phyloP scores from a whole-genome alignment of 306 rosid genomes.

The Prinsepia uniflora region DNA sequence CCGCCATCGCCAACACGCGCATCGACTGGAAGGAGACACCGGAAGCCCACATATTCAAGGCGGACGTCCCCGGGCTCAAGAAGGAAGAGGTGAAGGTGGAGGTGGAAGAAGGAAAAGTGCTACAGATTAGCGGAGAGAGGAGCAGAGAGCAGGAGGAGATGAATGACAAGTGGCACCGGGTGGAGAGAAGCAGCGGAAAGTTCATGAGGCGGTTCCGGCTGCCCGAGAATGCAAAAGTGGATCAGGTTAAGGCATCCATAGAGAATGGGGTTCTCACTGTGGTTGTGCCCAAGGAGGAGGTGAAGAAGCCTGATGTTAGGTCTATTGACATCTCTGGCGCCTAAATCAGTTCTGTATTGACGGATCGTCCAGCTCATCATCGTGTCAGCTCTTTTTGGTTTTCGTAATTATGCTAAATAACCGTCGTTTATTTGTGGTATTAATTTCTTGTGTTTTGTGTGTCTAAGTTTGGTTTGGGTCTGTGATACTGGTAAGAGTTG shows the following conservation, averaged over 20 bases:
- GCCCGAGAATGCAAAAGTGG: slow-evolving; percentile 30
- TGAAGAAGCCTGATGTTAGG: slow-evolving; percentile 26
- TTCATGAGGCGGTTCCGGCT: slow-evolving; percentile 37
- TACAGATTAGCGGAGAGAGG: slow-evolving; percentile 37
- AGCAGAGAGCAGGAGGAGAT: slow-evolving; percentile 29
- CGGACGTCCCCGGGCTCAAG: slow-evolving; percentile 35
- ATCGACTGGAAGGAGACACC: slow-evolving; percentile 44
- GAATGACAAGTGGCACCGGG: slow-evolving; percentile 38
- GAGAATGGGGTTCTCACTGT: slow-evolving; percentile 39
- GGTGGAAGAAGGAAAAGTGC: slow-evolving; percentile 29
- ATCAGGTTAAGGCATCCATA: slow-evolving; percentile 29
- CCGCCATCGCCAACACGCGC: slow-evolving; percentile 33
- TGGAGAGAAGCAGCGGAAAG: slow-evolving; percentile 37
- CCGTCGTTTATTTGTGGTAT: background rate
- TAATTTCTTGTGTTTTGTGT: too few species aligned
- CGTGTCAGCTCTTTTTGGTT: background rate
- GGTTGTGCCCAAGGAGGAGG: slow-evolving; percentile 30
- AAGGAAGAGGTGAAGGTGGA: slow-evolving; percentile 38
- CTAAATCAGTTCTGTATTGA: background rate
- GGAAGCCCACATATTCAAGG: slow-evolving; percentile 37
- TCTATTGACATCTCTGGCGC: slow-evolving; percentile 28
- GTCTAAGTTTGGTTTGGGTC: too few species aligned
- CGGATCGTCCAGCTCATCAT: background rate
- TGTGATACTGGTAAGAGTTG: too few species aligned
- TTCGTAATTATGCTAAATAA: background rate